phyloP scores from a whole-genome alignment of 2,329 filamentous ascomycete genomes.

The Cordyceps sp. region DNA sequence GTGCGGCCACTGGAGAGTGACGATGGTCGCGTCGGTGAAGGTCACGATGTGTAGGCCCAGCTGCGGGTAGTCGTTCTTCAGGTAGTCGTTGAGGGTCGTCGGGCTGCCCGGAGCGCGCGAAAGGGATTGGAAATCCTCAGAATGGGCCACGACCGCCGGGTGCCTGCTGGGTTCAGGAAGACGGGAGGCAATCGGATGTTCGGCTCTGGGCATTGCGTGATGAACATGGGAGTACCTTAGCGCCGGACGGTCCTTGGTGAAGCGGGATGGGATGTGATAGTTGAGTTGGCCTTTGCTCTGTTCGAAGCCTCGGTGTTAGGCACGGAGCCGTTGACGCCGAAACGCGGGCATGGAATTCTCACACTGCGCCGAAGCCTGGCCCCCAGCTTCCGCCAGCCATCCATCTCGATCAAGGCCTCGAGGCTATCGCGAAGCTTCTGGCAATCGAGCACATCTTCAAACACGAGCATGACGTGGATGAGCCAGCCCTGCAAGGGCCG shows the following conservation, averaged over 20 bases:
- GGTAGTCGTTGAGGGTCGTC: background rate
- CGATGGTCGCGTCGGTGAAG: background rate
- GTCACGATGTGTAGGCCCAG: background rate
- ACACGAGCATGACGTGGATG: background rate
- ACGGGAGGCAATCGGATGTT: background rate
- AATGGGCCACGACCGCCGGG: background rate
- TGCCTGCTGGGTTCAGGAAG: background rate
- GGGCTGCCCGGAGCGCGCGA: background rate
- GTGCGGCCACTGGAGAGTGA: background rate
- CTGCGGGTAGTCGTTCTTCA: background rate
- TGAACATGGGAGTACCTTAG: background rate
- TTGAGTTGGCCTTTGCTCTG: background rate
- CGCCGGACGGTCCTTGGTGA: background rate
- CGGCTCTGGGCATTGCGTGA: background rate
- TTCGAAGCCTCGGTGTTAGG: too few species aligned
- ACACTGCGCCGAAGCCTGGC: too few species aligned
- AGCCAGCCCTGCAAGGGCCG: too few species aligned
- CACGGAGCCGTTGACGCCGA: too few species aligned
- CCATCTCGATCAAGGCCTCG: background rate
- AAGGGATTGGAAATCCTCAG: background rate
- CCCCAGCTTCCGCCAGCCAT: background rate
- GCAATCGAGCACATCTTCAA: background rate
- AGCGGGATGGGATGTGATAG: background rate
- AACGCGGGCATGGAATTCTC: too few species aligned
- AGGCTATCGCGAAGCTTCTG: background rate